These are phyloP conservation scores for Dipodascopsis tothii DNA, from an alignment of 805 yeast genomes.

Conservation along the genomic window DNA sequence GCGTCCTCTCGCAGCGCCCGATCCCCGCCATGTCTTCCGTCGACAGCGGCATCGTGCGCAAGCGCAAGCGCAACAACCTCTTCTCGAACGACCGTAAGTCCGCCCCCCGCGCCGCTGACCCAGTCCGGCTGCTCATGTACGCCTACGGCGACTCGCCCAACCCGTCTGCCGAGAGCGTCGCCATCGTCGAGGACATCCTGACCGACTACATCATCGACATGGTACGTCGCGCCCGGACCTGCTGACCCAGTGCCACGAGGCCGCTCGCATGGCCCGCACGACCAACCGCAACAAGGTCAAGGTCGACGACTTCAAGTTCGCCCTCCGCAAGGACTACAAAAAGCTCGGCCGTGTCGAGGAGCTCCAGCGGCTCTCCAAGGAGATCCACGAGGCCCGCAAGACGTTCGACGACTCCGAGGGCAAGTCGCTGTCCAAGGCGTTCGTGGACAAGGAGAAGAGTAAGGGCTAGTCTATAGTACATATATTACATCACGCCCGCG, in stretches of 20 bases:
- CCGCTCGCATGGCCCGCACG: conserved; percentile 43
- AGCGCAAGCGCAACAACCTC: not conserved
- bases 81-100: not conserved
- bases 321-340: conserved; percentile 55
- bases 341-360: conserved; percentile 67
- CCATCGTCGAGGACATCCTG: conserved; percentile 59
- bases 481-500: conserved; percentile 18
- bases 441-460: conserved; percentile 25
- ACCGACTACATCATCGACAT: conserved; percentile 56
- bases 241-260: conserved; percentile 40
- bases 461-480: conserved; percentile 1
- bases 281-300: conserved; percentile 54
- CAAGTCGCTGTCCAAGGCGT: conserved; percentile 30
- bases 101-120: conserved; percentile 27
- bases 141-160: conserved; percentile 69
- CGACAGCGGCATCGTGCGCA: not conserved
- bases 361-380: conserved; percentile 50
- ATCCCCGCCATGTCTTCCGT: too few relatives aligned
- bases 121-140: conserved; percentile 49
- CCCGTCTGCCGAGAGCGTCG: conserved; percentile 59
- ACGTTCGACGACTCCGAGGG: conserved; percentile 57
- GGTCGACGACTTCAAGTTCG: conserved; percentile 67
- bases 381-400: conserved; percentile 58
- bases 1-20: too few relatives aligned
- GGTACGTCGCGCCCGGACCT: conserved; percentile 23